These are phyloP conservation scores for Alternaria dauci DNA, from an alignment of 2,329 filamentous ascomycete genomes.

Conservation along the genomic window DNA sequence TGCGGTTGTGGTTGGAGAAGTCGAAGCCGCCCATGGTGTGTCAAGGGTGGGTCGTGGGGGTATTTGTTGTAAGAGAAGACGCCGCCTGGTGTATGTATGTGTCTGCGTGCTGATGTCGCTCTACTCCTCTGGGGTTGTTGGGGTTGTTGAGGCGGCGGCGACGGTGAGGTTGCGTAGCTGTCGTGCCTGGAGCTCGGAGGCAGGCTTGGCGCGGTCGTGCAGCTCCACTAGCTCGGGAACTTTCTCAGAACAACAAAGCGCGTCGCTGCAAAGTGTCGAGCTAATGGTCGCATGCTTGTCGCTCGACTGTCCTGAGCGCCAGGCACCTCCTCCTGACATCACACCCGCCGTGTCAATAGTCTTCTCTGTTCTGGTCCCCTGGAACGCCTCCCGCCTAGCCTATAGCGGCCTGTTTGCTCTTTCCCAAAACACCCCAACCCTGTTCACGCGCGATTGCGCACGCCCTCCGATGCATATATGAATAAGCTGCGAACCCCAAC, in stretches of 20 bases:
- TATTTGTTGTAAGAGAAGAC: not conserved
- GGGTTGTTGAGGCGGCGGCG: slow-evolving; percentile 7
- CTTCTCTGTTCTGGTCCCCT: slow-evolving; percentile 26
- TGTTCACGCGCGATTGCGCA: slow-evolving; percentile 23
- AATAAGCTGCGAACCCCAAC: slow-evolving; percentile 32
- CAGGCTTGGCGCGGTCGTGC: slow-evolving; percentile 18
- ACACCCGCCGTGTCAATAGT: slow-evolving; percentile 28
- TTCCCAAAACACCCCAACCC: slow-evolving; percentile 16
- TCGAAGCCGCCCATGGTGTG: slow-evolving; percentile 75
- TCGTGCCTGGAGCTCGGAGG: slow-evolving; percentile 36
- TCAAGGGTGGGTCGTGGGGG: not conserved
- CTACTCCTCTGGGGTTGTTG: not conserved
- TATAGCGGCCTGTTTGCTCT: slow-evolving; percentile 15
- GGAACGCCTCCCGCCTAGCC: not conserved
- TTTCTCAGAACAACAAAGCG: slow-evolving; percentile 29
- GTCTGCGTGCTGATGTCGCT: not conserved
- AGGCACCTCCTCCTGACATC: slow-evolving; percentile 20
- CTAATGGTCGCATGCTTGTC: slow-evolving; percentile 29
- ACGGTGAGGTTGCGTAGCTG: slow-evolving; percentile 33
- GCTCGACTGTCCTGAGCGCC: slow-evolving; percentile 30
- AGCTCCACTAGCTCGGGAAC: slow-evolving; percentile 15
- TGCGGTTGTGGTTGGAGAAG: slow-evolving; percentile 99
- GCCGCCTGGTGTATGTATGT: not conserved
- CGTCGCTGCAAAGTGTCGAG: slow-evolving; percentile 12
- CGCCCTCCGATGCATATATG: slow-evolving; percentile 40